These are phyloP conservation scores for Raffaelea ambrosiae DNA, from an alignment of 2,329 filamentous ascomycete genomes.

Conservation along the genomic window DNA sequence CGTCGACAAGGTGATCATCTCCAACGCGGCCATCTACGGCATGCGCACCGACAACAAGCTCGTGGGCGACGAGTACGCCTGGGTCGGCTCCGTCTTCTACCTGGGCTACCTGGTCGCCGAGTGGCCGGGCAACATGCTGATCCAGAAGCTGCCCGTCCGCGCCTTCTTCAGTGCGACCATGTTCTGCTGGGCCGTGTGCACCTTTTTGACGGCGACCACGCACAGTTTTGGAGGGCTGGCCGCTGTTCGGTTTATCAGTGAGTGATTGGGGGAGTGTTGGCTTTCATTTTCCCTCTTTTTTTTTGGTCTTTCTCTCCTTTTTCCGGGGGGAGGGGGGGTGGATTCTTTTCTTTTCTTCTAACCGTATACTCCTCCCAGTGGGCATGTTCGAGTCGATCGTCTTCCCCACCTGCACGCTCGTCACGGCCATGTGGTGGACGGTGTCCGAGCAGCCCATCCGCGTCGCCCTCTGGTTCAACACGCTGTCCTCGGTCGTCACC, in stretches of 20 bases:
- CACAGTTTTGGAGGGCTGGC: slow-evolving; percentile 41
- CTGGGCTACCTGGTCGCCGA: slow-evolving; percentile 20
- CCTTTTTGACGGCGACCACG: slow-evolving; percentile 43
- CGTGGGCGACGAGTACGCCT: slow-evolving; percentile 17
- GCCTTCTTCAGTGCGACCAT: slow-evolving; percentile 55
- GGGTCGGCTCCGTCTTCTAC: slow-evolving; percentile 23
- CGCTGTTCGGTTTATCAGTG: neutral
- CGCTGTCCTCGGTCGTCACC: slow-evolving; percentile 17
- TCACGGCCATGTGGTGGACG: slow-evolving; percentile 52
- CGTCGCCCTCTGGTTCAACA: slow-evolving; percentile 45
- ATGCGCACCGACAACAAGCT: slow-evolving; percentile 8
- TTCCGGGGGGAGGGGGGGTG: no score
- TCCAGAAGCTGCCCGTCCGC: slow-evolving; percentile 33
- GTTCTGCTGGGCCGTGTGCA: slow-evolving; percentile 48
- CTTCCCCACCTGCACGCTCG: slow-evolving; percentile 50
- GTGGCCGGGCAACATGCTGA: slow-evolving; percentile 1
- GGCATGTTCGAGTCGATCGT: slow-evolving; percentile 55
- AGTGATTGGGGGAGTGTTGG: neutral
- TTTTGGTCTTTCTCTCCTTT: no score
- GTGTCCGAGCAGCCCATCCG: slow-evolving; percentile 46
- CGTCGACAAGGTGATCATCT: slow-evolving; percentile 7
- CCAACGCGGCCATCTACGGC: slow-evolving; percentile 8
- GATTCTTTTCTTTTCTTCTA: slow-evolving; percentile 35
- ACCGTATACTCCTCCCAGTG: slow-evolving; percentile 49
- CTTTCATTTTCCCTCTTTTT: no score